These are phyloP conservation scores for Phlebopus sp. DNA, from an alignment of 1,284 basidiomycete species.

Conservation along the genomic window DNA sequence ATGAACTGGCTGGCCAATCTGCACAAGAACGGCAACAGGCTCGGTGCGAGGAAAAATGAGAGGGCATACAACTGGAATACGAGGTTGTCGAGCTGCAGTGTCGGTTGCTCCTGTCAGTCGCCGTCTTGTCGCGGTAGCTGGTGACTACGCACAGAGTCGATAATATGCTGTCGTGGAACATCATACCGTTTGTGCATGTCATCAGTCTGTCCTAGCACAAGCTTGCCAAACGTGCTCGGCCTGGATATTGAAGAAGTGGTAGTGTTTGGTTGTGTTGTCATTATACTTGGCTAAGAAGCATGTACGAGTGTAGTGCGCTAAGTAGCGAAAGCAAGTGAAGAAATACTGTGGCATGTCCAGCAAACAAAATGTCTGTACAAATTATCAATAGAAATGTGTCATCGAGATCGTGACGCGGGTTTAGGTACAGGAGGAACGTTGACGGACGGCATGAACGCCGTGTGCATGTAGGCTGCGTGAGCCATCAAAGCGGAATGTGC, in stretches of 20 bases:
- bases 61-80: constrained; percentile 70
- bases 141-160: constrained; percentile 56
- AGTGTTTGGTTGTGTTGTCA: constrained; percentile 25
- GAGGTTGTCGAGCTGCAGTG: constrained; percentile 58
- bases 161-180: constrained; percentile 74
- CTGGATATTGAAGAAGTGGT: not conserved
- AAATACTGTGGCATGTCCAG: constrained; percentile 1
- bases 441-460: constrained; percentile 13
- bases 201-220: constrained; percentile 36
- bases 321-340: not conserved
- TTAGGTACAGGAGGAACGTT: constrained; percentile 8
- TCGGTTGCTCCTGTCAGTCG: constrained; percentile 15
- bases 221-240: not conserved
- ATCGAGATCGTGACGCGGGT: constrained; percentile 9
- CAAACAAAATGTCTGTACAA: not conserved
- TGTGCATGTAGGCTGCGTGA: constrained; percentile 25
- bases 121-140: not conserved
- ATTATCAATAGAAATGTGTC: constrained; percentile 4
- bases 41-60: constrained; percentile 73
- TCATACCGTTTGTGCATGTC: constrained; percentile 70
- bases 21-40: constrained; percentile 56
- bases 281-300: not conserved
- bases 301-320: not conserved
- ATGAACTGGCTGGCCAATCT: constrained; percentile 56
- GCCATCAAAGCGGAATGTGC: constrained; percentile 30